These are phyloP conservation scores for Neoascochyta sp. DNA, from an alignment of 2,329 filamentous ascomycete species.

Conservation along the genomic window DNA sequence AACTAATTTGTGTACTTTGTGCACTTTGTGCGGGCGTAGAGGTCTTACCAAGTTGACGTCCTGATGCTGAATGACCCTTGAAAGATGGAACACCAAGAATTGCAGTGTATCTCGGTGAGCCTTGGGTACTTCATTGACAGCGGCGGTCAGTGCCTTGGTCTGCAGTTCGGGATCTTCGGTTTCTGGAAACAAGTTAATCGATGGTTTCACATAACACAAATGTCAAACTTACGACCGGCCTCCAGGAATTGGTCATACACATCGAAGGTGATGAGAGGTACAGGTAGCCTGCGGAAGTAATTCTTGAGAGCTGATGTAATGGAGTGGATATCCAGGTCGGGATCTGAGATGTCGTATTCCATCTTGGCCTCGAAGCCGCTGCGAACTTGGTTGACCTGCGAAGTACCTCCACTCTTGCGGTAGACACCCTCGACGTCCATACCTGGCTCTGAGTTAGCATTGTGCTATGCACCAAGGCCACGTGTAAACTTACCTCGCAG, in stretches of 20 bases:
- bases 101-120: constrained; percentile 86
- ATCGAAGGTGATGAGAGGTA: constrained; percentile 84
- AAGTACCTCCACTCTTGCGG: constrained; percentile 90
- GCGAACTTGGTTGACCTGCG: constrained; percentile 84
- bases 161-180: constrained; percentile 54
- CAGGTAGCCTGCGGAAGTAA: constrained; percentile 91
- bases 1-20: too few species aligned
- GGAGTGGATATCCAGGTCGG: constrained; percentile 89
- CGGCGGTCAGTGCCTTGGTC: constrained; percentile 62
- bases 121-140: constrained; percentile 73
- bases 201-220: too few species aligned
- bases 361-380: constrained; percentile 84
- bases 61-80: constrained; percentile 77
- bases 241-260: constrained; percentile 88
- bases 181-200: constrained; percentile 44
- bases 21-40: neutral
- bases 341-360: constrained; percentile 90
- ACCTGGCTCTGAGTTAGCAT: constrained; percentile 35
- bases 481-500: constrained; percentile 59
- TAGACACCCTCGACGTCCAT: constrained; percentile 99
- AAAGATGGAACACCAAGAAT: constrained; percentile 90
- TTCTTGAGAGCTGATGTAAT: constrained; percentile 95
- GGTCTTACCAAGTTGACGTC: constrained; percentile 74
- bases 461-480: neutral
- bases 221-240: constrained; percentile 64